These are phyloP conservation scores for Penicillium desertorum DNA, from an alignment of 495 filamentous ascomycete species.

Conservation along the genomic window DNA sequence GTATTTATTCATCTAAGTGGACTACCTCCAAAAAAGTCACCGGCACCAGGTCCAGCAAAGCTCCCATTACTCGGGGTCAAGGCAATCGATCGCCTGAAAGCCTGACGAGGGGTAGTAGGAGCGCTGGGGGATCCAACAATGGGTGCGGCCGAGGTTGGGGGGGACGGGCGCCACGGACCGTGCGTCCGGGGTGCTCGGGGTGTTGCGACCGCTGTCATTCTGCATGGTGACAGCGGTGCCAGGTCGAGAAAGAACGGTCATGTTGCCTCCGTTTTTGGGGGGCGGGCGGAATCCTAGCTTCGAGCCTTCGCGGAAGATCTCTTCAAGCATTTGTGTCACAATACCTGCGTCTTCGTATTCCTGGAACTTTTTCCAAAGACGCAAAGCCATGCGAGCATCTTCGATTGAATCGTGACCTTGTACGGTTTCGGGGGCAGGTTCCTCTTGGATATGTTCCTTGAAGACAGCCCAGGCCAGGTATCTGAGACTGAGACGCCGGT, in stretches of 20 bases:
- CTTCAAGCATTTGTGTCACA: conserved; percentile 68
- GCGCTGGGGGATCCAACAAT: conserved; percentile 32
- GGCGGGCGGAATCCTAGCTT: conserved; percentile 75
- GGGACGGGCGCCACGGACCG: conserved; percentile 8
- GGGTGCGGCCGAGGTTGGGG: conserved; percentile 3
- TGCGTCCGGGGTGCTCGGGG: conserved; percentile 41
- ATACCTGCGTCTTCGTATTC: conserved; percentile 86
- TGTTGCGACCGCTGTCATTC: conserved; percentile 47
- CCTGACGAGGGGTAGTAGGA: conserved; percentile 46
- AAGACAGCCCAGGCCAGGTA: conserved; percentile 88
- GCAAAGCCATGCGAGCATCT: conserved; percentile 85
- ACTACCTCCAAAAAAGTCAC: conserved; percentile 47
- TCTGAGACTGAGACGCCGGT: conserved; percentile 78
- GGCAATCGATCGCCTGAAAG: conserved; percentile 47
- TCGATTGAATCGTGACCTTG: conserved; percentile 84
- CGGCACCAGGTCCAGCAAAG: conserved; percentile 42
- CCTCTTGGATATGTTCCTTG: conserved; percentile 85
- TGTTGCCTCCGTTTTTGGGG: conserved; percentile 36
- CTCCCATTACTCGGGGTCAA: conserved; percentile 49
- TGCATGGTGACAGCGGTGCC: conserved; percentile 47
- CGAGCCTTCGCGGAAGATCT: conserved; percentile 74
- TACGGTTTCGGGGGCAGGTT: conserved; percentile 49
- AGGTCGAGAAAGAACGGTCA: conserved; percentile 42
- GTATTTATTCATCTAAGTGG: conserved; percentile 37
- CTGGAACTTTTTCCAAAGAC: conserved; percentile 84